phyloP scores from a whole-genome alignment of 176 grass and related monocot genomes.

The Panicum miliaceum region DNA sequence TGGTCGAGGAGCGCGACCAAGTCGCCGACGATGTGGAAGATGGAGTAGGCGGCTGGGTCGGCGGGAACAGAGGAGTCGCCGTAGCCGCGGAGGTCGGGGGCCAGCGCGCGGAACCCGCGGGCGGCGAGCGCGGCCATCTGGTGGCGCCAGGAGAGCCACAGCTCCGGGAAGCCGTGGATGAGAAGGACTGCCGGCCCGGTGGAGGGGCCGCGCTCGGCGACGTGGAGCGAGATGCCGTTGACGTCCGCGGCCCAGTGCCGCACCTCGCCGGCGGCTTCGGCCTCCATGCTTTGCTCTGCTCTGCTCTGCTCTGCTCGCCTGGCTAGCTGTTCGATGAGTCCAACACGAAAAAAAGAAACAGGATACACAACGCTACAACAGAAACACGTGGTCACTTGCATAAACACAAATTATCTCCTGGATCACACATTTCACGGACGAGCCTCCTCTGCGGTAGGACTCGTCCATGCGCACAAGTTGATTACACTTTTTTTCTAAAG shows the following conservation, averaged over 20 bases:
- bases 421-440: background rate
- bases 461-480: background rate
- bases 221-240: constrained; percentile 58
- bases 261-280: constrained; percentile 37
- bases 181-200: constrained; percentile 51
- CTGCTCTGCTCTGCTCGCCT: background rate
- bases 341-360: background rate
- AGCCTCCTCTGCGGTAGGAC: too few relatives aligned
- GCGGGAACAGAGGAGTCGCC: constrained; percentile 51
- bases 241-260: constrained; percentile 47
- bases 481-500: too few relatives aligned
- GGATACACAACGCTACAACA: background rate
- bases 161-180: constrained; percentile 77
- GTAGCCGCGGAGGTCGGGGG: constrained; percentile 63
- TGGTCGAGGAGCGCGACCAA: constrained; percentile 50
- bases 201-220: constrained; percentile 50
- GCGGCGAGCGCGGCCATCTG: constrained; percentile 58
- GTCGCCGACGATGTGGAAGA: constrained; percentile 67
- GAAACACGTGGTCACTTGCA: background rate
- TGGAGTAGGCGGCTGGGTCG: constrained; percentile 45
- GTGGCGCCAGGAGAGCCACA: constrained; percentile 70
- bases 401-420: background rate
- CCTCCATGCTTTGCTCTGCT: constrained; percentile 35
- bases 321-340: background rate
- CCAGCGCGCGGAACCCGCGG: constrained; percentile 57